Evolutionary conservation across 805 yeast species (phyloP), one percentile per base, ranked within the genome.

Genomic region (Yamadazyma olivae): DNA sequence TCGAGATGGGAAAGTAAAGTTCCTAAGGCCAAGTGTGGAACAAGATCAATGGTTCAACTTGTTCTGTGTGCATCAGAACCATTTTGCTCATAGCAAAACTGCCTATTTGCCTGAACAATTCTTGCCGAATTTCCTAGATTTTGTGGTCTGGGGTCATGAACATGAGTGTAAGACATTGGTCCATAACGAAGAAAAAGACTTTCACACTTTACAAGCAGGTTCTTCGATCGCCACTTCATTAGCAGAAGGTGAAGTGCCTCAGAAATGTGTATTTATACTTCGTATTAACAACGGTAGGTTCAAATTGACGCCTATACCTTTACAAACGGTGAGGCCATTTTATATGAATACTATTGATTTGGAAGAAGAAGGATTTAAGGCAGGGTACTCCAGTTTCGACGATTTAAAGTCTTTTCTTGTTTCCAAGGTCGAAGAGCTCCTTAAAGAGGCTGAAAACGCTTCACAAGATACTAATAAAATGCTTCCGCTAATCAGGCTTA

Each of bases 131-230:
- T 89, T 90, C 53, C 51, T 93, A 31, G 89, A 93, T 53, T 67
- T 91, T 38, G 81, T 93, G 0, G 63, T 90, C 2, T 93, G 99
- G 99, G 99, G 99, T 13, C 99, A 93, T 58, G 99, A 93, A 56
- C 99, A 93, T 59, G 97, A 93, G 54, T 88, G 97, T 52, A 86
- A 91, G 1, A 77, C 75, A 39, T 78, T 95, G 0, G 72, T 68
- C 1, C 66, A 66, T 30, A 82, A 83, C 49, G 66, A 77, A 1
- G 71, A 70, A 8, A 74, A 73, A 2, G 83, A 81, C 1, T 88
- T 91, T 52, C 78, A 78, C 37, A 88, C 89, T 0, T 67, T 93
- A 25, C 96, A 89, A 54, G 93, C 96, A 0, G 99, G 99, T 1
- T 86, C 96, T 1, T 84, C 96, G 0, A 84, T 93, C 13, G 97